These are phyloP conservation scores for Ceriops tagal DNA, from an alignment of 345 rosid species.

Conservation along the genomic window DNA sequence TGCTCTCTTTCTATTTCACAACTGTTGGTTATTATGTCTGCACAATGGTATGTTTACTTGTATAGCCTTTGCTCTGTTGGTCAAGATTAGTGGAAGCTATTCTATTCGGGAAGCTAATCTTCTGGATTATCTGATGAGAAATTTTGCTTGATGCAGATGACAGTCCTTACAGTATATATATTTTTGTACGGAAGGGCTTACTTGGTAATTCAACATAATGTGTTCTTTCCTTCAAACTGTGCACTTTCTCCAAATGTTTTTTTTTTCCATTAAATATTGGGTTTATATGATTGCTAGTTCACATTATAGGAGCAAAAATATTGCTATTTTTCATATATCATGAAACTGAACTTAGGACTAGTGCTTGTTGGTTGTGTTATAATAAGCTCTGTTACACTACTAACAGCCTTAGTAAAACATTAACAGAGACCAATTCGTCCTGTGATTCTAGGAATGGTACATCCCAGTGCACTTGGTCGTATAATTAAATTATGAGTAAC, in stretches of 20 bases:
- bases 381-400: not conserved
- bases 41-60: constrained; percentile 70
- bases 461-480: too few species aligned
- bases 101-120: constrained; percentile 4
- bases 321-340: too few species aligned
- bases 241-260: too few species aligned
- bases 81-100: too few species aligned
- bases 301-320: too few species aligned
- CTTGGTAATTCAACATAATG: constrained; percentile 51
- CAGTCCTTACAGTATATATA: constrained; percentile 85
- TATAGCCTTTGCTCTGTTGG: not conserved
- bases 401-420: not conserved
- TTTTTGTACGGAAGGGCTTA: constrained; percentile 90
- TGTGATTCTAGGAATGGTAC: too few species aligned
- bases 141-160: constrained; percentile 69
- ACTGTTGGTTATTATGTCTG: constrained; percentile 96
- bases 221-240: too few species aligned
- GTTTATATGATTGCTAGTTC: too few species aligned
- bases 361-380: not conserved
- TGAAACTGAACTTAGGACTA: not conserved
- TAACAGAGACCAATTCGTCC: too few species aligned
- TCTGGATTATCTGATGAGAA: constrained; percentile 20
- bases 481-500: too few species aligned
- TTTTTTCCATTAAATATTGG: too few species aligned
- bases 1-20: constrained; percentile 95